Evolutionary conservation across 2,329 filamentous ascomycete genomes (phyloP), one percentile per base, ranked within the genome.

Genomic region (Xylaria sp.): DNA sequence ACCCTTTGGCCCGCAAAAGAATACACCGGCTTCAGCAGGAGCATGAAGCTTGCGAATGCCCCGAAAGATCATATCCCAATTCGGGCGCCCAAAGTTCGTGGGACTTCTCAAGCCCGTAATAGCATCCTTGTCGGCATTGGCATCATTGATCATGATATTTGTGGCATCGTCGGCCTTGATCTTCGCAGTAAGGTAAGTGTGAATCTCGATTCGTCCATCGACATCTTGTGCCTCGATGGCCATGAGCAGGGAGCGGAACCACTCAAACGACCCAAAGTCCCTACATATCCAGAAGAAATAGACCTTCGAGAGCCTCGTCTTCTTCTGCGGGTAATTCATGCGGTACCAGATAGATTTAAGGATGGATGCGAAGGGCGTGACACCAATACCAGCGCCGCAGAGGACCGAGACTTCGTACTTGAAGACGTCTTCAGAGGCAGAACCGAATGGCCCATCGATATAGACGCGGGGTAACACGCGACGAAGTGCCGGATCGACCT

Each of bases 211-310:
- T 71, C 91, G 88, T 80, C 93, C 90, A 76, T 93, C 91, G 71
- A 93, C 86, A 82, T 97, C 93, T 82, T 96, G 93, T 0, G 92
- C 91, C 82, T 96, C 93, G 75, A 97, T 95, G 64, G 93, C 93
- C 71, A 94, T 86, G 18, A 97, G 87, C 69, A 97, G 83, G 31
- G 92, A 94, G 59, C 92, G 88, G 86, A 96, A 96, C 93, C 93
- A 97, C 84, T 96, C 93, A 76, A 96, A 94, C 0, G 91, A 94
- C 41, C 91, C 92, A 77, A 95, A 95, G 80, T 96, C 93, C 80
- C 93, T 88, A 85, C 93, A 95, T 71, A 96, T 90, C 93, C 93
- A 96, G 87, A 96, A 94, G 84, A 96, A 96, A 84, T 96, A 97
- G 28, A 97, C 92, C 81, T 96, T 97, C 77, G 90, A 87, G 52